Evolutionary conservation across 108 stramenopile species (phyloP).

Genomic region (Pseudonitzschia pungens): DNA sequence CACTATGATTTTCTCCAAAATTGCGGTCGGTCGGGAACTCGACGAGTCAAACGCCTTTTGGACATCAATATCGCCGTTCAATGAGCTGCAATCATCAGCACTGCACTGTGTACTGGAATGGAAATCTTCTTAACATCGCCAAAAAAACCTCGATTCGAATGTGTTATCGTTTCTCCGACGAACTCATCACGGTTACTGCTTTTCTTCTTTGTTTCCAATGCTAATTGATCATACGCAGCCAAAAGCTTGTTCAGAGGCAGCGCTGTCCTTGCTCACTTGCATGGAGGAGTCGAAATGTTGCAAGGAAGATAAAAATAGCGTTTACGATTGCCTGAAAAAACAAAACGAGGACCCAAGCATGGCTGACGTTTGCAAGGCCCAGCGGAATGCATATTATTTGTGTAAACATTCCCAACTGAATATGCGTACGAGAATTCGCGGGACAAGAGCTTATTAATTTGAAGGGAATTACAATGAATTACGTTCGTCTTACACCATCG

Average conservation of each 20-base stretch:
- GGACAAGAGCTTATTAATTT: slow-evolving; percentile 68
- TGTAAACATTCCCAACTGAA: slow-evolving; percentile 88
- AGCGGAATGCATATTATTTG: slow-evolving; percentile 80
- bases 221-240: slow-evolving; percentile 36
- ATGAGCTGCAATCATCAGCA: too few relatives aligned
- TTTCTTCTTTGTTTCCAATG: background rate
- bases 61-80: too few relatives aligned
- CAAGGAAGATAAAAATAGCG: slow-evolving; percentile 43
- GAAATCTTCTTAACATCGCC: too few relatives aligned
- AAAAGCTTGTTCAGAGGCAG: slow-evolving; percentile 82
- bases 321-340: slow-evolving; percentile 71
- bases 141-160: too few relatives aligned
- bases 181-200: background rate
- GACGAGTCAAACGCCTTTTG: too few relatives aligned
- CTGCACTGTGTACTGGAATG: too few relatives aligned
- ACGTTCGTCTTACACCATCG: too few relatives aligned
- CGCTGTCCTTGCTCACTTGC: slow-evolving; percentile 70
- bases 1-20: too few relatives aligned
- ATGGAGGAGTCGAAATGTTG: slow-evolving; percentile 81
- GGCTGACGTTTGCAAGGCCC: slow-evolving; percentile 53
- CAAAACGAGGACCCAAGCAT: slow-evolving; percentile 48
- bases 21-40: too few relatives aligned
- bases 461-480: background rate
- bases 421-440: slow-evolving; percentile 83
- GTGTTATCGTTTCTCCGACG: background rate